A percentile compares a stretch with the other conserved stretches of the same genome.
Evolutionary conservation across 768 basidiomycete genomes (phyloP).

Genomic region (Brasilioporus rufonigricans): DNA sequence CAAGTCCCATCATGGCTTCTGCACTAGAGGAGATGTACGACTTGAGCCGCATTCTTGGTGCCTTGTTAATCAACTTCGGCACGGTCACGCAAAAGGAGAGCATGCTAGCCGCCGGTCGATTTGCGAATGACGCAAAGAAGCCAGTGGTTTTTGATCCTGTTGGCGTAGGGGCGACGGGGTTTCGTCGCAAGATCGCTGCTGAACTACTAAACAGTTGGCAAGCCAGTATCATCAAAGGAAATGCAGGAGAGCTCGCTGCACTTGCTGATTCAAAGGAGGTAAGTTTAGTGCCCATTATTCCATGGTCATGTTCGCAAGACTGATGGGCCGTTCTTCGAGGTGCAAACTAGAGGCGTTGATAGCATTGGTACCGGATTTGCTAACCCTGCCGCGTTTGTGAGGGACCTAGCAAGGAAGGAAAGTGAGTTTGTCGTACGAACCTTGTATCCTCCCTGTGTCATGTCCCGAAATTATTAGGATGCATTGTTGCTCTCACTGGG

Average conservation of each 20-base stretch:
- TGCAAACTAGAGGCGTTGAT: constrained; percentile 80
- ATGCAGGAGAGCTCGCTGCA: constrained; percentile 84
- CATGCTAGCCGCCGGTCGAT: constrained; percentile 72
- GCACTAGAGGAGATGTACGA: constrained; percentile 81
- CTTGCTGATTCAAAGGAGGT: constrained; percentile 78
- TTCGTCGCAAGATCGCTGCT: constrained; percentile 53
- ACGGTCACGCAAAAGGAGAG: constrained; percentile 68
- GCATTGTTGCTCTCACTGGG: constrained; percentile 81
- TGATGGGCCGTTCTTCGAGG: constrained; percentile 37
- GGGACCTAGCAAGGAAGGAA: constrained; percentile 66
- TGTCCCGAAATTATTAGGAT: constrained; percentile 44
- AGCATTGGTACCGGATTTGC: constrained; percentile 75
- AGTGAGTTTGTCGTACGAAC: constrained; percentile 45
- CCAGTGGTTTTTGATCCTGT: constrained; percentile 92
- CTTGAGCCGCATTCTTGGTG: constrained; percentile 60
- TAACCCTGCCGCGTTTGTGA: constrained; percentile 71
- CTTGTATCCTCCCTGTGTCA: not conserved
- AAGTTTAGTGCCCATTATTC: not conserved
- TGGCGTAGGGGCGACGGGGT: constrained; percentile 79
- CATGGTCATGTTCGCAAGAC: not conserved
- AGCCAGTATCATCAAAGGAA: constrained; percentile 91
- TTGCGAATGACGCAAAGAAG: constrained; percentile 66
- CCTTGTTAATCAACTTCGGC: constrained; percentile 85
- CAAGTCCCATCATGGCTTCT: constrained; percentile 93
- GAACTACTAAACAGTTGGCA: constrained; percentile 79